These are phyloP conservation scores for Sugiyamaella xylanicola DNA, from an alignment of 1,139 yeast genomes.

Conservation along the genomic window DNA sequence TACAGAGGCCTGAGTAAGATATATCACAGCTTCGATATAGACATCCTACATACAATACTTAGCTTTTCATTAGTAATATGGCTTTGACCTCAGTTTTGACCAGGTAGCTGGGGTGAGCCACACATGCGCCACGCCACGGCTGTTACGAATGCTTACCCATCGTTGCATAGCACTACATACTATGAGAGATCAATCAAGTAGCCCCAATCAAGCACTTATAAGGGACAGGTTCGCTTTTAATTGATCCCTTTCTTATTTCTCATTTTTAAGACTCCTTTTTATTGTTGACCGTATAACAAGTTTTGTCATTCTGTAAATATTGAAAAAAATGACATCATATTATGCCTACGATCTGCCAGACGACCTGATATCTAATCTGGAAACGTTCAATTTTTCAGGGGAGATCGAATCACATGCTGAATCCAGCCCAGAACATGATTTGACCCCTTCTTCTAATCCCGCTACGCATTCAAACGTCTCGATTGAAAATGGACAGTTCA, in stretches of 20 bases:
- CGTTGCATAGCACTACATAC: neutral
- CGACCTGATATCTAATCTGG: constrained; percentile 50
- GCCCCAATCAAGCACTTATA: no score
- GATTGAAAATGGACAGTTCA: constrained; percentile 12
- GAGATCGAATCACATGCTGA: constrained; percentile 34
- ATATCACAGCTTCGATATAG: no score
- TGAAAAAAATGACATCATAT: constrained; percentile 12
- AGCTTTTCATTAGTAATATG: no score
- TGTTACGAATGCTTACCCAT: neutral
- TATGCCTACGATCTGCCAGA: constrained; percentile 57
- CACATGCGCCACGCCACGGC: neutral
- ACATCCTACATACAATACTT: no score
- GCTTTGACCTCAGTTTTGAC: no score
- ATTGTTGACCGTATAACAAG: no score
- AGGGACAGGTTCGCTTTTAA: neutral
- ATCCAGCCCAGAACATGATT: constrained; percentile 5
- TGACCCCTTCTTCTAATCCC: constrained; percentile 11
- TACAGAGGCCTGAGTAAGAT: no score
- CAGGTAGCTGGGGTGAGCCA: no score
- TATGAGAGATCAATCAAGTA: neutral
- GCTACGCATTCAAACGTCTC: neutral
- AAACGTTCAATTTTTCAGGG: constrained; percentile 61
- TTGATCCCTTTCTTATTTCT: no score
- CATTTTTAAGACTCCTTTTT: neutral
- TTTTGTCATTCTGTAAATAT: neutral